These are phyloP conservation scores for Tricholoma matsutake DNA, from an alignment of 768 basidiomycete species.

Conservation along the genomic window DNA sequence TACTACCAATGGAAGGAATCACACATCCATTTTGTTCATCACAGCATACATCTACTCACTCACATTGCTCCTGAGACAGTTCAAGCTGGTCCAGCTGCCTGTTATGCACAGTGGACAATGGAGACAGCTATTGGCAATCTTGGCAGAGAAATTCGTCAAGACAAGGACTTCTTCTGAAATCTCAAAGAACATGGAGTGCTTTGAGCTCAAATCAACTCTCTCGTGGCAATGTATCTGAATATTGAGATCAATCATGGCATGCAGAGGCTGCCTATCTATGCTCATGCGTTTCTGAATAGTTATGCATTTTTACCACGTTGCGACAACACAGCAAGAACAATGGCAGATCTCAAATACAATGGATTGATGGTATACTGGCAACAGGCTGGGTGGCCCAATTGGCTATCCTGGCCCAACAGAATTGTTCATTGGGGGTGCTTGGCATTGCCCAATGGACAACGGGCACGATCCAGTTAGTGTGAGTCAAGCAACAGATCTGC, in stretches of 20 bases:
- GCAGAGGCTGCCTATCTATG: too few relatives aligned
- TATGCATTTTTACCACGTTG: neutral
- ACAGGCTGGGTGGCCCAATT: neutral
- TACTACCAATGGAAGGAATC: neutral
- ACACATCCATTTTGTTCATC: conserved; percentile 4
- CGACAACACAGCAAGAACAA: neutral
- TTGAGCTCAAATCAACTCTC: conserved; percentile 2
- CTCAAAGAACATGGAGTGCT: conserved; percentile 3
- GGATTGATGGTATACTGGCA: conserved; percentile 1
- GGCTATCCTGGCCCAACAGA: neutral
- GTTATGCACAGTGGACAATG: too few relatives aligned
- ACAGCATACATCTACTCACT: too few relatives aligned
- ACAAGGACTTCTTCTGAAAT: conserved; percentile 10
- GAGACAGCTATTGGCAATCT: conserved; percentile 11
- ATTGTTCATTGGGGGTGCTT: conserved; percentile 19
- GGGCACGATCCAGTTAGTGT: conserved; percentile 18
- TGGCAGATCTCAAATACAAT: neutral
- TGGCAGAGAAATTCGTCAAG: conserved; percentile 12
- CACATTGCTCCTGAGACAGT: neutral
- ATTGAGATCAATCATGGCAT: neutral
- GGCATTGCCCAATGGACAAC: conserved; percentile 24
- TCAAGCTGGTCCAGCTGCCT: too few relatives aligned
- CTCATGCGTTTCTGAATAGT: neutral
- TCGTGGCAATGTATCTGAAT: neutral
- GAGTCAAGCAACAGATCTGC: conserved; percentile 7